Base-by-base conservation (phyloP, 148 eudicot genomes). In the Salicornia ramosissima region DNA sequence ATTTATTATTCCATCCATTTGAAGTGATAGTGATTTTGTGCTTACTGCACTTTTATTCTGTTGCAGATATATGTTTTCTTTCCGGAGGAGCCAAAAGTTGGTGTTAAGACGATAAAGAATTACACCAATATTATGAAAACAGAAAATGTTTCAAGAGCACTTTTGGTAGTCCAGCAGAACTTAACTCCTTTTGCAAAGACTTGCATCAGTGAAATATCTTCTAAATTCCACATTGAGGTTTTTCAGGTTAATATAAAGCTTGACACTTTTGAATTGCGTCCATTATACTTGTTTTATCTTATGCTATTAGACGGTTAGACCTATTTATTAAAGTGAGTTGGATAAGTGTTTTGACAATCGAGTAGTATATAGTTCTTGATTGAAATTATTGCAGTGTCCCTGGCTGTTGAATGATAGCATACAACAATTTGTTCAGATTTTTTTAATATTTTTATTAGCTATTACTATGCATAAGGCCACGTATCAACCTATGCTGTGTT, bases 31-130 rank as follows among this genome's bases (percentile, higher is more conserved):
- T 28, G 3, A 54, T n/a, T 5, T 12, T 70, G 16, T 55, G 57
- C 42, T 42, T n/a, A 62, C 29, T 54, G 16, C 47, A 50, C 29
- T 74, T 73, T 52, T 71, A n/a, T 33, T 52, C 9, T 49, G 68
- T 55, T 64, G 58, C 86, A 90, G 94, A 88, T 92, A 46, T 92
- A 79, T 69, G 85, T 88, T 16, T 92, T 90, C 85, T 92, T 83
- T 50, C 96, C 96, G 4, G 90, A 92, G 52, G 96, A 90, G 36
- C 73, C 68, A 8, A 92, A 92, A 81, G 97, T 92, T 77, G 97
- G 97, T 70, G 94, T 90, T 16, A 89, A 89, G 79, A 90, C 93
- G 46, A 86, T 89, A 71, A 90, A 92, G 88, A 85, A 80, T 50
- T 90, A 85, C 54, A 81, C 85, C 21, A 83, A 80, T 62, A 87